Conservation (phyloP, 805 yeast species). For the Myxozyma lipomycoides region DNA sequence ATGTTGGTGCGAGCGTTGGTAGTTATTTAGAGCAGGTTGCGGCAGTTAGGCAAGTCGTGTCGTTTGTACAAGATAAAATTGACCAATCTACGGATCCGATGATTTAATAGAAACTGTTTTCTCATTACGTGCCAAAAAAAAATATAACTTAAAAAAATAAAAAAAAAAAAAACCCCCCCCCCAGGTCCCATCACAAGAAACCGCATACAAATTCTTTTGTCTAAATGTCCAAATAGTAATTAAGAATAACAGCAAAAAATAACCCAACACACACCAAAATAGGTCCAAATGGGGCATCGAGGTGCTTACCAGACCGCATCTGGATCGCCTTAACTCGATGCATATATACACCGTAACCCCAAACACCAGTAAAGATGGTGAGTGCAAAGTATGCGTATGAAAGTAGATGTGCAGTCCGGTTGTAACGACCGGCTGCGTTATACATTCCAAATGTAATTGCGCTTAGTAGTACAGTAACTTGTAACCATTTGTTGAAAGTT, state of each 20-base stretch:
- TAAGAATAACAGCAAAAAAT: conserved; percentile 55
- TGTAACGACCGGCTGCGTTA: conserved; percentile 49
- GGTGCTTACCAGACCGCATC: conserved; percentile 78
- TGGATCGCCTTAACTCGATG: conserved; percentile 67
- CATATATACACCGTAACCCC: conserved; percentile 83
- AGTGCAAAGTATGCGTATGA: conserved; percentile 78
- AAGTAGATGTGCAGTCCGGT: conserved; percentile 53
- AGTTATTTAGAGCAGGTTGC: conserved; percentile 13
- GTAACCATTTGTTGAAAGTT: conserved; percentile 93
- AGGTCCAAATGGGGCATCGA: conserved; percentile 90
- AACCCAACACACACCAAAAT: conserved; percentile 69
- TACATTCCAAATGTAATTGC: conserved; percentile 81
- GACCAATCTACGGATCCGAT: background rate
- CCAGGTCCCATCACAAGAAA: no score
- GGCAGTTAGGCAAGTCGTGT: conserved; percentile 9
- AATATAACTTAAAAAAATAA: no score
- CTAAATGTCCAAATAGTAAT: conserved; percentile 16
- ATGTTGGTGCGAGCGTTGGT: conserved; percentile 17
- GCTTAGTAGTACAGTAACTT: conserved; percentile 78
- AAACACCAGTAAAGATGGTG: conserved; percentile 75
- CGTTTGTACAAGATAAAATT: conserved; percentile 8
- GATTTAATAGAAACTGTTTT: no score
- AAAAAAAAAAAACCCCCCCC: no score
- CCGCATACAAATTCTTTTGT: no score
- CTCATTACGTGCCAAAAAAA: no score